Evolutionary conservation across 2,329 filamentous ascomycete genomes (phyloP).

Genomic region (Dothiorella sarmentorum): DNA sequence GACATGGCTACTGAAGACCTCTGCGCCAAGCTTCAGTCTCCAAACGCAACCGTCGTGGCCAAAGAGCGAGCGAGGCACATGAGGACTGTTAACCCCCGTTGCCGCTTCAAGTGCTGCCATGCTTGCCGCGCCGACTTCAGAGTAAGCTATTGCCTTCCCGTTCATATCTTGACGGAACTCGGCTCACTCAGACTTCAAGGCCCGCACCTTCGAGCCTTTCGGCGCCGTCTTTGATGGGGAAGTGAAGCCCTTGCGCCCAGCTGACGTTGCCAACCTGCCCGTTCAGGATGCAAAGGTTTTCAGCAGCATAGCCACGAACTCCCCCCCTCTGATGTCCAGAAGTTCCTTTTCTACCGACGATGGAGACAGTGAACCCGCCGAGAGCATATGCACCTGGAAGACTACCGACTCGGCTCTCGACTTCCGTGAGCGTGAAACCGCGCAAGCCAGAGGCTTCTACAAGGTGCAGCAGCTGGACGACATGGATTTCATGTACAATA

Average conservation of each 20-base stretch:
- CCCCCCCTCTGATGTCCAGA: not conserved
- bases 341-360: conserved; percentile 5
- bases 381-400: conserved; percentile 5
- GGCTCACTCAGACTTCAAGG: conserved; percentile 24
- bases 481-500: not conserved
- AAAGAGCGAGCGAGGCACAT: conserved; percentile 15
- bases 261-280: conserved; percentile 33
- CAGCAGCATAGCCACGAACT: conserved; percentile 32
- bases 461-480: conserved; percentile 1
- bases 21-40: not conserved
- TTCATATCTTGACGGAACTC: no score
- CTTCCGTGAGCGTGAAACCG: not conserved
- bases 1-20: not conserved
- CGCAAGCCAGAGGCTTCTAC: conserved; percentile 11
- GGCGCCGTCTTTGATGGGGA: conserved; percentile 40
- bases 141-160: not conserved
- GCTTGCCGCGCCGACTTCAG: conserved; percentile 48
- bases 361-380: conserved; percentile 1
- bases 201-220: conserved; percentile 46
- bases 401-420: conserved; percentile 12
- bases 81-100: conserved; percentile 25
- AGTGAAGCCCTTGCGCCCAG: conserved; percentile 30
- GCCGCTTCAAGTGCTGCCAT: conserved; percentile 47
- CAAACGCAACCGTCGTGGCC: not conserved
- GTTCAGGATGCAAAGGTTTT: conserved; percentile 35